Evolutionary conservation across 116 monocot genomes (phyloP), one percentile per base, ranked within the genome.

Genomic region (Iris pallida): DNA sequence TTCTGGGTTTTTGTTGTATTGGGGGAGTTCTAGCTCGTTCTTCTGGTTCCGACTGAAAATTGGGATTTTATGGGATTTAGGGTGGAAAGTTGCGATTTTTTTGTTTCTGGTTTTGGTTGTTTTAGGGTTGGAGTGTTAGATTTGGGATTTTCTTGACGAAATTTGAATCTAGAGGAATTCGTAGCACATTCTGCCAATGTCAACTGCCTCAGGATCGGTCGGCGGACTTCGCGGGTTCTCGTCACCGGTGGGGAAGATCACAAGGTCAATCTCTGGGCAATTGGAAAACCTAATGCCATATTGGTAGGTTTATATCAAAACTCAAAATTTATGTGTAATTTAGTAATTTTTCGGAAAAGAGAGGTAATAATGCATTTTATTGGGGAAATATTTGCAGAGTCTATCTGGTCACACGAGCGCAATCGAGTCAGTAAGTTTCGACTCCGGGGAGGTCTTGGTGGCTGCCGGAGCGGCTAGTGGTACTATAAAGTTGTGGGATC

Each of bases 381-480:
- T 51, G 49, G 49, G 7, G 7, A 13, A 51, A 9, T 51, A 51
- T 51, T 51, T 60, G 57, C 74, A 93, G 90, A 90, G 83, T 56
- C 68, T 94, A 60, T 83, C 94, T 53, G 90, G 94, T 9, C 90
- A 94, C 75, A 82, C 90, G 43, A 94, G 90, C 75, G 85, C 90
- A 3, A 63, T 94, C 53, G 90, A 94, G 64, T 85, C 94, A 14
- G 90, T 94, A 16, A 81, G 79, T 75, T 90, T 94, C 79, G 94
- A 94, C 73, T 81, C 82, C 19, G 76, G 83, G 10, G 94, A 94
- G 80, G 88, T 90, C 14, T 64, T 87, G 7, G 85, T 94, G 61
- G 94, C 94, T 16, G 90, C 94, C 10, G 90, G 94, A 72, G 94
- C 94, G 66, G 83, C 94, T 57, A 94, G 90, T 65, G 94, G 94